A percentile compares a stretch with the other conserved stretches of the same genome.
Conservation (phyloP, 208 protist species). For the Trypanosoma brucei region DNA sequence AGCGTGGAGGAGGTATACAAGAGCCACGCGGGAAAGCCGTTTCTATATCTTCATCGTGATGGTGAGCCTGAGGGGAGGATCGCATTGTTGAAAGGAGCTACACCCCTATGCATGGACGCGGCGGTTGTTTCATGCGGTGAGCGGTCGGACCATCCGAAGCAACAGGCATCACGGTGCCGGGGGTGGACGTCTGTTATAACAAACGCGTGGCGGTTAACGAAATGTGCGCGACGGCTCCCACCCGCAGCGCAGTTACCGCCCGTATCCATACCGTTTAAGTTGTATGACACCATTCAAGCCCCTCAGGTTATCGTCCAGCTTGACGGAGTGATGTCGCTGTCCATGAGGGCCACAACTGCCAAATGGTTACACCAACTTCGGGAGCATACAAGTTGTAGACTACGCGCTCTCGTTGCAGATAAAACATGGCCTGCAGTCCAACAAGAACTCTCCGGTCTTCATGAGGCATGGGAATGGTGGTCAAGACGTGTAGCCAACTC, state of each 20-base stretch:
- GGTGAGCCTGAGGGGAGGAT: slow-evolving; percentile 19
- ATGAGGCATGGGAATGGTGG: slow-evolving; percentile 79
- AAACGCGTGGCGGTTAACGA: slow-evolving; percentile 69
- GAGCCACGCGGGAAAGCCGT: slow-evolving; percentile 20
- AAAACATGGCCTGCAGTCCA: slow-evolving; percentile 13
- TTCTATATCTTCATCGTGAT: slow-evolving; percentile 49
- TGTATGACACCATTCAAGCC: slow-evolving; percentile 68
- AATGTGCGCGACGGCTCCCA: slow-evolving; percentile 52
- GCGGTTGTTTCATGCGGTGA: slow-evolving; percentile 68
- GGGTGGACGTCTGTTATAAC: slow-evolving; percentile 76
- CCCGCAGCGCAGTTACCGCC: slow-evolving; percentile 69
- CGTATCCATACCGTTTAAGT: slow-evolving; percentile 37
- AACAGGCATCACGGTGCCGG: slow-evolving; percentile 54
- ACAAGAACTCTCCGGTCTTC: slow-evolving; percentile 23
- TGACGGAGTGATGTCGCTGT: slow-evolving; percentile 51
- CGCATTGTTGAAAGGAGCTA: slow-evolving; percentile 25
- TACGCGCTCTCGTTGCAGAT: slow-evolving; percentile 25
- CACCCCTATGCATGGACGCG: slow-evolving; percentile 51
- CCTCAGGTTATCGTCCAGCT: slow-evolving; percentile 41
- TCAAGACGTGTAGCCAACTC: slow-evolving; percentile 32
- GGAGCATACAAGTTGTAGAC: slow-evolving; percentile 30
- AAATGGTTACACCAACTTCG: slow-evolving; percentile 69
- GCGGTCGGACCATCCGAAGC: slow-evolving; percentile 34
- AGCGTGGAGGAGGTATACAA: slow-evolving; percentile 12
- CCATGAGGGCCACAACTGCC: slow-evolving; percentile 60